These are phyloP conservation scores for Claviceps africana DNA, from an alignment of 2,329 filamentous ascomycete species.

Conservation along the genomic window DNA sequence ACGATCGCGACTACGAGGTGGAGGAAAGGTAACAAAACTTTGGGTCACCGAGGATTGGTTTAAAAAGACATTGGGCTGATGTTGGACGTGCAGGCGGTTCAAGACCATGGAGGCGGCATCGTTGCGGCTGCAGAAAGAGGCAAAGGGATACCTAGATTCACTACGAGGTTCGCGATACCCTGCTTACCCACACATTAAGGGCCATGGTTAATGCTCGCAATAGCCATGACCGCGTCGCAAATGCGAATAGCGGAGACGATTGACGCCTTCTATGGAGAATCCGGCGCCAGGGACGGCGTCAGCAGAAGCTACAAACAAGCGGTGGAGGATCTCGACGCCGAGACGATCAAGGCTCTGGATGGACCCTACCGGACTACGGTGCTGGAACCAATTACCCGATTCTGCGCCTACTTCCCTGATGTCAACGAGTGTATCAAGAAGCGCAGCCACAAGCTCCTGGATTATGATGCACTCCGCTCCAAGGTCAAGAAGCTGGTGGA, in stretches of 20 bases:
- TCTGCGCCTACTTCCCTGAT: conserved; percentile 97
- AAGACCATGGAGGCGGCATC: conserved; percentile 94
- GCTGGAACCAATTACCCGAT: conserved; percentile 85
- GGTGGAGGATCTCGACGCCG: conserved; percentile 91
- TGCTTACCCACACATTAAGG: not conserved
- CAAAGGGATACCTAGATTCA: conserved; percentile 94
- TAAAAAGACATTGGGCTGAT: conserved; percentile 8
- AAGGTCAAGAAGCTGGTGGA: conserved; percentile 95
- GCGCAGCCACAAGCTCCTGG: conserved; percentile 92
- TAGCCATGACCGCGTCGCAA: conserved; percentile 96
- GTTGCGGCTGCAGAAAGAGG: conserved; percentile 86
- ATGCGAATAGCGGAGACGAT: conserved; percentile 99
- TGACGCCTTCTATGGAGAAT: conserved; percentile 96
- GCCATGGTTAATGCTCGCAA: not conserved
- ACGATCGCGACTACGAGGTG: conserved; percentile 96
- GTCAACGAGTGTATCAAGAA: conserved; percentile 99
- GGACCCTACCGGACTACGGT: conserved; percentile 91
- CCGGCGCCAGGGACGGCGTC: conserved; percentile 86
- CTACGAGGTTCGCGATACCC: conserved; percentile 51
- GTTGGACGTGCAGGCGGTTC: conserved; percentile 54
- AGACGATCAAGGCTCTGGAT: conserved; percentile 96
- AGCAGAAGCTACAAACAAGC: conserved; percentile 96
- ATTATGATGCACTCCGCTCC: conserved; percentile 90
- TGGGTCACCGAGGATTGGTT: not conserved
- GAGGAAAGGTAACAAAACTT: conserved; percentile 58